Evolutionary conservation across 495 filamentous ascomycete genomes (phyloP).

Genomic region (Chaetomium tenue): DNA sequence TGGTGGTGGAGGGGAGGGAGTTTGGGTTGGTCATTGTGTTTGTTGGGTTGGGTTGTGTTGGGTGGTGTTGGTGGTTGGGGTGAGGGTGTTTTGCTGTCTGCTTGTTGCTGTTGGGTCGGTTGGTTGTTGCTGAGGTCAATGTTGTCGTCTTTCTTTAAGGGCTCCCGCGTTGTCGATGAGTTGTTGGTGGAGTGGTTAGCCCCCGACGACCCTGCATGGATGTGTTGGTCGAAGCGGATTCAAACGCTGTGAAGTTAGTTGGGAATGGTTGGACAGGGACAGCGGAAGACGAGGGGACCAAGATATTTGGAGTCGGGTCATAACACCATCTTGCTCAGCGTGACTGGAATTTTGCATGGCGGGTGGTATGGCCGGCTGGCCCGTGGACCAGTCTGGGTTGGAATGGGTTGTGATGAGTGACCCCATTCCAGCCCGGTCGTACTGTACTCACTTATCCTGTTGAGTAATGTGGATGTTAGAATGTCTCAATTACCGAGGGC

Average conservation of each 20-base stretch:
- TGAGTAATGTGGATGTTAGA: not conserved
- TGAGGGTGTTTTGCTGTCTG: not conserved
- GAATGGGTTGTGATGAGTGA: slow-evolving; percentile 18
- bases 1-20: not conserved
- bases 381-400: not conserved
- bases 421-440: slow-evolving; percentile 13
- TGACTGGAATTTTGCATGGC: slow-evolving; percentile 11
- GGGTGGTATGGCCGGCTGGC: not conserved
- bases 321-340: not conserved
- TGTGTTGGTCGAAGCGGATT: not conserved
- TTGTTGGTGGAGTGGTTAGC: slow-evolving; percentile 1
- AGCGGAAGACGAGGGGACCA: not conserved
- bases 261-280: not conserved
- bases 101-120: not conserved
- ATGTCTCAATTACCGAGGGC: slow-evolving; percentile 13
- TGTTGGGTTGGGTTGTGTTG: no score
- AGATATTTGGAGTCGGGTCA: slow-evolving; percentile 13
- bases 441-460: not conserved
- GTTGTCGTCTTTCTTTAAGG: not conserved
- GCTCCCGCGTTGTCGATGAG: not conserved
- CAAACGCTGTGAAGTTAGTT: not conserved
- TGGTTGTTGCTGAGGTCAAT: not conserved
- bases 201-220: not conserved
- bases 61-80: not conserved
- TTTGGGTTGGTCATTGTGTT: not conserved